These are phyloP conservation scores for Citrus glauca DNA, from an alignment of 345 rosid genomes.

Conservation along the genomic window DNA sequence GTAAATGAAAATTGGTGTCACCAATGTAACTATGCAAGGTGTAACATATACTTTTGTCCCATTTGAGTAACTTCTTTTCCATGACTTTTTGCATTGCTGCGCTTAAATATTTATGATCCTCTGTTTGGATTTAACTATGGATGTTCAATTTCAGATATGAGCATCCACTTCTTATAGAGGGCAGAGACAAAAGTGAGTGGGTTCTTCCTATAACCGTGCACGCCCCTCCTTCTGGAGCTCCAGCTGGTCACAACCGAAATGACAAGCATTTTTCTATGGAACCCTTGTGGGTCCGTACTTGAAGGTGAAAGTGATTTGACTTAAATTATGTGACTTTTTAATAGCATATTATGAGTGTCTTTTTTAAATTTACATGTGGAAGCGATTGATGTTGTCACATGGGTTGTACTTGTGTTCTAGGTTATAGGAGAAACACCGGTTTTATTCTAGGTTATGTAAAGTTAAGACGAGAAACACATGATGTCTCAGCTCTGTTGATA, in stretches of 20 bases:
- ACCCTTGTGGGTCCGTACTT: slow-evolving; percentile 65
- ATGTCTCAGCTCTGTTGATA: background rate
- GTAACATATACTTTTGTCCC: background rate
- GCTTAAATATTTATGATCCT: background rate
- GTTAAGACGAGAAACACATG: too few relatives aligned
- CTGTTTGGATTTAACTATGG: background rate
- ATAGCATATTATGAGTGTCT: background rate
- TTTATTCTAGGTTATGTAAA: too few relatives aligned
- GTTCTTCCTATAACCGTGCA: slow-evolving; percentile 88
- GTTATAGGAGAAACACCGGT: background rate
- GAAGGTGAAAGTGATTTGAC: slow-evolving; percentile 29
- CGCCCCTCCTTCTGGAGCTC: slow-evolving; percentile 70
- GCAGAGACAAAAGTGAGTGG: slow-evolving; percentile 89
- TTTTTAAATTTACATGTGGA: background rate
- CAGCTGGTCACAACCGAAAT: slow-evolving; percentile 44
- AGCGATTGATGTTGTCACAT: background rate
- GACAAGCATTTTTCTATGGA: slow-evolving; percentile 64
- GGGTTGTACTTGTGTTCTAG: background rate
- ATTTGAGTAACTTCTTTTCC: background rate
- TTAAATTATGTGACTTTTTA: background rate
- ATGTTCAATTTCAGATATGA: slow-evolving; percentile 57
- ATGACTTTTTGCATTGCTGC: background rate
- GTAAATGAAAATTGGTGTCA: background rate
- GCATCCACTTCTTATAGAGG: slow-evolving; percentile 81
- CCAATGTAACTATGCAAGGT: background rate